phyloP scores from a whole-genome alignment of 495 filamentous ascomycete genomes.

The Trichoderma virens region DNA sequence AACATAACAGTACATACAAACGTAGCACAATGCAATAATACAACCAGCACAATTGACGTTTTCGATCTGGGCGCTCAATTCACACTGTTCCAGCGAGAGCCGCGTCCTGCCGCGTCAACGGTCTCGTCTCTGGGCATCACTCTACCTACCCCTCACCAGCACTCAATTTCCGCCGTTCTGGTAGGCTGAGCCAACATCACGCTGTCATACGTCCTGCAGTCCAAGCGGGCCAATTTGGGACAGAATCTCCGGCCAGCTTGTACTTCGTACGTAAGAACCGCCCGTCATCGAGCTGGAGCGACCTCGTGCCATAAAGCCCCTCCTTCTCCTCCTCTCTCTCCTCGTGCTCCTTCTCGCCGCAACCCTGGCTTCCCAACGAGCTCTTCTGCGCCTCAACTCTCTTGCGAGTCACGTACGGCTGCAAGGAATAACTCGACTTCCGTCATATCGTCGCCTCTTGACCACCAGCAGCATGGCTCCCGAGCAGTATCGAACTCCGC shows the following conservation, averaged over 20 bases:
- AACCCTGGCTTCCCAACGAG: constrained; percentile 72
- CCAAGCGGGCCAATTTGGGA: constrained; percentile 5
- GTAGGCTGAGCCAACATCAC: neutral
- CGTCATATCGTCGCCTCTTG: constrained; percentile 16
- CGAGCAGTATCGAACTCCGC: constrained; percentile 57
- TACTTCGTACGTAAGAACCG: constrained; percentile 1
- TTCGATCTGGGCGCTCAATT: no score
- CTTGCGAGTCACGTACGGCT: constrained; percentile 49
- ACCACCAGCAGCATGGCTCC: constrained; percentile 25
- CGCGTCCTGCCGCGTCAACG: neutral
- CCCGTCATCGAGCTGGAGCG: constrained; percentile 34
- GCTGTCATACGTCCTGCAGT: neutral
- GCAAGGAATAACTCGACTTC: constrained; percentile 21
- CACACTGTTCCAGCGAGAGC: neutral
- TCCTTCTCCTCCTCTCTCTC: constrained; percentile 44
- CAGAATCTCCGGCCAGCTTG: neutral
- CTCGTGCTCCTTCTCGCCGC: constrained; percentile 52
- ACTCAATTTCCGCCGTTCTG: constrained; percentile 1
- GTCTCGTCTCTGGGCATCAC: neutral
- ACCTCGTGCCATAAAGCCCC: constrained; percentile 19
- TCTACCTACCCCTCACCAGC: constrained; percentile 1
- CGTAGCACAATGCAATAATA: no score
- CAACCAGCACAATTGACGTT: no score
- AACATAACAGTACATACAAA: no score
- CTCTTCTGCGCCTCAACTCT: constrained; percentile 54